These are phyloP conservation scores for Przewalskia tangutica DNA, from an alignment of 257 asterid species.

Conservation along the genomic window DNA sequence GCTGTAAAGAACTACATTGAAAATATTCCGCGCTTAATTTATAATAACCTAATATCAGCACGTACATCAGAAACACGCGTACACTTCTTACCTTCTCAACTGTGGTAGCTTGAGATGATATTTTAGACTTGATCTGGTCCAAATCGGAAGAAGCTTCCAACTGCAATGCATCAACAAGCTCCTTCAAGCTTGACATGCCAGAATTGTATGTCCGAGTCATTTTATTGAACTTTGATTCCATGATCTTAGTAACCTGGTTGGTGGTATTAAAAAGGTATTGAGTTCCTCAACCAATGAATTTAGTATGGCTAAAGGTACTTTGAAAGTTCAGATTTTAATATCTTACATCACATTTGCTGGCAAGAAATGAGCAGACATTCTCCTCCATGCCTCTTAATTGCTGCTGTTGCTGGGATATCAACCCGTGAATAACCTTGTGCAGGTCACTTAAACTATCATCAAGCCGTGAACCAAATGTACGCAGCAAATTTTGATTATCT, in stretches of 20 bases:
- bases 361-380: conserved; percentile 41
- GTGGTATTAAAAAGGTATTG: conserved; percentile 2
- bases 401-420: conserved; percentile 57
- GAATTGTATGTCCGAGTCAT: conserved; percentile 39
- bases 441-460: conserved; percentile 57
- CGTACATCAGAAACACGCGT: neutral
- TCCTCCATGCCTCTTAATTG: conserved; percentile 49
- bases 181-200: conserved; percentile 36
- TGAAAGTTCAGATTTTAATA: neutral
- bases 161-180: conserved; percentile 34
- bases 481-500: conserved; percentile 51
- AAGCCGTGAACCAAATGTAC: conserved; percentile 49
- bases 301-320: neutral
- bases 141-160: conserved; percentile 50
- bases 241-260: conserved; percentile 41
- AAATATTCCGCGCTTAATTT: neutral
- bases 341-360: conserved; percentile 53
- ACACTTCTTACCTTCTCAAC: conserved; percentile 46
- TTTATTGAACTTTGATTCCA: conserved; percentile 54
- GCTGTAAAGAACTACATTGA: conserved; percentile 38
- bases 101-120: conserved; percentile 35
- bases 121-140: conserved; percentile 40
- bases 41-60: neutral
- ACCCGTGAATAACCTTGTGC: conserved; percentile 41
- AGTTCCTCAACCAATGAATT: neutral